Conservation (phyloP, 2,329 filamentous ascomycete species). For the Ceratocystis diversiconidia region DNA sequence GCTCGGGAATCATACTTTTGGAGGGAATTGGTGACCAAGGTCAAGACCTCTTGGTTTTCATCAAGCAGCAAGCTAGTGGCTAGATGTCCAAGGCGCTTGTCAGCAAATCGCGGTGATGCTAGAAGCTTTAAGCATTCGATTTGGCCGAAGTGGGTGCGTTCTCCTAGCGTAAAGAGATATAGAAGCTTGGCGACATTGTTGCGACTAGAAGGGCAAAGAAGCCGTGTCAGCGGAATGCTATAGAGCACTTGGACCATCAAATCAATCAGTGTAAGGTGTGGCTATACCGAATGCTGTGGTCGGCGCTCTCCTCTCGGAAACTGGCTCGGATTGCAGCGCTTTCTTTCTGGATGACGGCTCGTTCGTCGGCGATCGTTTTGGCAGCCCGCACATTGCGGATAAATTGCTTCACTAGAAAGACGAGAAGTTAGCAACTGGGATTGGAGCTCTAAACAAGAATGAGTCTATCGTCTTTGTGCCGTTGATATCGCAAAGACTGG, state of each 20-base stretch:
- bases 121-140: conserved; percentile 98
- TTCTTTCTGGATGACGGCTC: conserved; percentile 96
- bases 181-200: conserved; percentile 98
- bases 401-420: conserved; percentile 80
- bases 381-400: conserved; percentile 97
- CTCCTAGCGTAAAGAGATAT: conserved; percentile 93
- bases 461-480: not conserved
- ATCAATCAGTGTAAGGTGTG: not conserved
- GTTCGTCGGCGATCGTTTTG: conserved; percentile 97
- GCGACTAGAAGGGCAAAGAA: conserved; percentile 42
- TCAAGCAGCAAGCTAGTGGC: conserved; percentile 92
- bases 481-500: conserved; percentile 4
- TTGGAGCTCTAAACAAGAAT: not conserved
- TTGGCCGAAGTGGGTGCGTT: conserved; percentile 96
- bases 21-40: conserved; percentile 90
- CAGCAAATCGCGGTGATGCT: conserved; percentile 90
- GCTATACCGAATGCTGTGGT: conserved; percentile 69
- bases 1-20: conserved; percentile 56
- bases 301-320: conserved; percentile 91
- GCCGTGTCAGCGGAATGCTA: conserved; percentile 8
- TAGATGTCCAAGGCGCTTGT: conserved; percentile 90
- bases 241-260: not conserved
- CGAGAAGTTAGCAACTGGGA: not conserved
- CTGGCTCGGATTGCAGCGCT: conserved; percentile 94
- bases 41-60: conserved; percentile 96